Base-by-base conservation (phyloP, 768 basidiomycete genomes). In the Boletus bicolor region DNA sequence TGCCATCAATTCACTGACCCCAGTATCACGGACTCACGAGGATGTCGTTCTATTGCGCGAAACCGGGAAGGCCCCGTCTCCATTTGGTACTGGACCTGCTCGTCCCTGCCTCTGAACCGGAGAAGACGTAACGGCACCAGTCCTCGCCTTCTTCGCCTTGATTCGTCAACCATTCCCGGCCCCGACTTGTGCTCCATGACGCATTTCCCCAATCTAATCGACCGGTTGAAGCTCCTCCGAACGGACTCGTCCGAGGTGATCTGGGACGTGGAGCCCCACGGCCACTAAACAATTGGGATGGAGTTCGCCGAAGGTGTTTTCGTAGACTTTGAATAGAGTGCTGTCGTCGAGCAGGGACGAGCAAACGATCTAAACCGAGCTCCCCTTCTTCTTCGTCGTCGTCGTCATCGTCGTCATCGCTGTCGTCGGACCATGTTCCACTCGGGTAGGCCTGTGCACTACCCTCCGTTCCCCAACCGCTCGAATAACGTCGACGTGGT, bases 281-380 rank as follows among this genome's bases (percentile, higher is more conserved):
- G 12, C 58, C 61, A 41, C 35, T 53, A 34, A 41, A 51, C 28
- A 45, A 15, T 30, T 32, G 60, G 7, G 62, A 44, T n/a, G 34
- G 44, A 34, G 56, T 37, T 48, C 66, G 70, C 2, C 72, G 74
- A 19, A 90, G 74, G 62, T 89, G 87, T 57, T 76, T 84, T 54
- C 87, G 76, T 53, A 91, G 72, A 66, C 87, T 89, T 61, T 76
- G 81, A 58, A 90, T 89, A 17, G 87, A 89, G 56, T 84, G 79
- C 64, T 91, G 88, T 28, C 88, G 76, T 66, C 83, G 87, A 19
- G 89, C 79, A 8, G 82, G 86, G 28, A 87, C 82, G 36, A 91
- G 81, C 53, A 90, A 77, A 28, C 79, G 78, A 15, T 86, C 83
- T 39, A 90, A 75, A 64, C 84, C 79, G 44, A 89, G 72, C 63